Evolutionary conservation across 2,329 filamentous ascomycete species (phyloP).

Genomic region (Coleophoma eucalyptorum): DNA sequence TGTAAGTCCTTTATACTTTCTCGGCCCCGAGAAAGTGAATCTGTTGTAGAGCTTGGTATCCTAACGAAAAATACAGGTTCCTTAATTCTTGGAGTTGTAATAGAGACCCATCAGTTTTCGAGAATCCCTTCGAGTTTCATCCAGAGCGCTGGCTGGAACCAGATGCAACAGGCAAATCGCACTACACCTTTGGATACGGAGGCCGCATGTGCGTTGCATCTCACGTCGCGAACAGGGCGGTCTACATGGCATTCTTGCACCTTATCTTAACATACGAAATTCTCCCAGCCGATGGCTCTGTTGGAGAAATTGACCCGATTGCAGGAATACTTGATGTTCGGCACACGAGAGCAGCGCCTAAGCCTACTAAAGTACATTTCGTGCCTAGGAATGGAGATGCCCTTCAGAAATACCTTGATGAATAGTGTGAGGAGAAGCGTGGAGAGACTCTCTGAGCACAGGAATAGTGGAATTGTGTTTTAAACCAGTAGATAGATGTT

Average conservation of each 20-base stretch:
- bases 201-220: slow-evolving; percentile 51
- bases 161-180: slow-evolving; percentile 31
- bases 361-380: not conserved
- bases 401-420: too few relatives aligned
- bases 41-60: too few relatives aligned
- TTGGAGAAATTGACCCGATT: not conserved
- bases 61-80: slow-evolving; percentile 9
- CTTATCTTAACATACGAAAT: slow-evolving; percentile 47
- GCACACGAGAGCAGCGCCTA: not conserved
- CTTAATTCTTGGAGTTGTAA: slow-evolving; percentile 25
- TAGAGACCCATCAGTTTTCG: slow-evolving; percentile 56
- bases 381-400: not conserved
- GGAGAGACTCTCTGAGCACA: too few relatives aligned
- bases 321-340: not conserved
- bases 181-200: slow-evolving; percentile 50
- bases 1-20: slow-evolving; percentile 2
- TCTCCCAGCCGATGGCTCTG: slow-evolving; percentile 15
- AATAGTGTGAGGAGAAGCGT: too few relatives aligned
- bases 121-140: slow-evolving; percentile 58
- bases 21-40: too few relatives aligned
- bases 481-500: too few relatives aligned
- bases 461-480: too few relatives aligned
- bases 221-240: slow-evolving; percentile 48
- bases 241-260: slow-evolving; percentile 48
- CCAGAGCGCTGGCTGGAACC: slow-evolving; percentile 37